Conservation (phyloP, 2,329 filamentous ascomycete species). For the Macrophomina tecta region DNA sequence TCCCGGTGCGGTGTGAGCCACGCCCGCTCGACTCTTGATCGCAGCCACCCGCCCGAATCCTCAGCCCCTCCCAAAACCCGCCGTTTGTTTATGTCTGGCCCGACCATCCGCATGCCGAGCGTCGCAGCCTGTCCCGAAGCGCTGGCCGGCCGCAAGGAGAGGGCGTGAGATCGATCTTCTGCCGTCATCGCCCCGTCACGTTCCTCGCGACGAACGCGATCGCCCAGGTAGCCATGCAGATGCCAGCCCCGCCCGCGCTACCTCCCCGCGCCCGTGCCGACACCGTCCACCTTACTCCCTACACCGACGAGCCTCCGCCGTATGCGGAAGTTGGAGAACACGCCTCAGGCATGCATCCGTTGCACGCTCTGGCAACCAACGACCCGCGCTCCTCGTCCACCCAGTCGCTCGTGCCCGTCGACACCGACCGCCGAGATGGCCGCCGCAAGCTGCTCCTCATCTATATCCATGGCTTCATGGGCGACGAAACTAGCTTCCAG, state of each 20-base stretch:
- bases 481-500: conserved; percentile 83
- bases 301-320: conserved; percentile 32
- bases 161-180: conserved; percentile 21
- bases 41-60: background rate
- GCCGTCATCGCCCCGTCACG: conserved; percentile 24
- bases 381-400: conserved; percentile 55
- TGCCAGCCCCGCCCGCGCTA: conserved; percentile 36
- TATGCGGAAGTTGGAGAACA: conserved; percentile 28
- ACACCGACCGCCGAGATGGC: conserved; percentile 40
- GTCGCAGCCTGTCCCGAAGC: conserved; percentile 11
- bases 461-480: conserved; percentile 91
- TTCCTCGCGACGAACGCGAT: conserved; percentile 18
- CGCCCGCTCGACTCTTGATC: conserved; percentile 7
- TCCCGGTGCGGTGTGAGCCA: conserved; percentile 1
- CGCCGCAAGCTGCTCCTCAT: conserved; percentile 71
- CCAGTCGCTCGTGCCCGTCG: conserved; percentile 51
- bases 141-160: conserved; percentile 19
- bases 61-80: background rate
- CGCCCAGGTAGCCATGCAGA: conserved; percentile 9
- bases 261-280: conserved; percentile 37
- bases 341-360: conserved; percentile 26
- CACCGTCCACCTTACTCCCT: conserved; percentile 29
- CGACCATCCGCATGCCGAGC: conserved; percentile 22
- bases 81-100: conserved; percentile 11
- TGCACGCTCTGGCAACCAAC: conserved; percentile 38